These are phyloP conservation scores for Pythium aphanidermatum DNA, from an alignment of 352 stramenopile genomes.

Conservation along the genomic window DNA sequence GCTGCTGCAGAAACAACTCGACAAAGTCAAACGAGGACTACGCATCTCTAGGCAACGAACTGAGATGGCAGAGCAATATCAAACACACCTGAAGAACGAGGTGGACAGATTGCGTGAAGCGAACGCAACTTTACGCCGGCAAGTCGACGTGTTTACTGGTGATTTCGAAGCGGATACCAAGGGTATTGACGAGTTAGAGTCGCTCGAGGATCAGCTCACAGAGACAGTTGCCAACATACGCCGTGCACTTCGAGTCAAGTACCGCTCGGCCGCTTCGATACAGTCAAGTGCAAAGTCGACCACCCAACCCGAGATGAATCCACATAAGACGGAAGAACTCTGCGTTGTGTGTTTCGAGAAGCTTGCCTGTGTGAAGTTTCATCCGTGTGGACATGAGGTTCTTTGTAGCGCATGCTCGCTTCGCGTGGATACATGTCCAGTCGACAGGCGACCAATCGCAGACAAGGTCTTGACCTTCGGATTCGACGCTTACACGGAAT, in stretches of 20 bases:
- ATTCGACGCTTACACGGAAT: slow-evolving; percentile 35
- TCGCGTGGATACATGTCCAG: slow-evolving; percentile 41
- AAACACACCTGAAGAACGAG: slow-evolving; percentile 12
- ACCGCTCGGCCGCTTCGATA: slow-evolving; percentile 1
- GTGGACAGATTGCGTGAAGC: slow-evolving; percentile 5
- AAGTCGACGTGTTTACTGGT: slow-evolving; percentile 12
- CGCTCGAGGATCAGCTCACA: slow-evolving; percentile 15
- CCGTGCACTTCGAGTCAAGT: slow-evolving; percentile 10
- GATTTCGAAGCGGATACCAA: slow-evolving; percentile 8
- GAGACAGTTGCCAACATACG: slow-evolving; percentile 7
- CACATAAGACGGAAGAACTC: neutral
- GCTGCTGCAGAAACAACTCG: slow-evolving; percentile 16
- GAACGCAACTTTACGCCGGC: slow-evolving; percentile 8
- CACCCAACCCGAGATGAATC: too few relatives aligned
- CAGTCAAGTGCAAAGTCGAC: neutral
- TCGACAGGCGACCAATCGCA: slow-evolving; percentile 50
- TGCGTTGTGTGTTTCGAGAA: slow-evolving; percentile 60
- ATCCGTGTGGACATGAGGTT: slow-evolving; percentile 56
- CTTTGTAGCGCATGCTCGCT: slow-evolving; percentile 51
- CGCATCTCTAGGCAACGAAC: slow-evolving; percentile 9
- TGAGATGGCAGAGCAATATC: slow-evolving; percentile 12
- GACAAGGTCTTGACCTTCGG: slow-evolving; percentile 69
- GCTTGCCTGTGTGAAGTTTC: slow-evolving; percentile 36
- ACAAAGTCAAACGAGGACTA: slow-evolving; percentile 2
- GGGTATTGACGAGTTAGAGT: slow-evolving; percentile 11